Evolutionary conservation across 2,329 filamentous ascomycete genomes (phyloP).

Genomic region (Cordyceps militaris): DNA sequence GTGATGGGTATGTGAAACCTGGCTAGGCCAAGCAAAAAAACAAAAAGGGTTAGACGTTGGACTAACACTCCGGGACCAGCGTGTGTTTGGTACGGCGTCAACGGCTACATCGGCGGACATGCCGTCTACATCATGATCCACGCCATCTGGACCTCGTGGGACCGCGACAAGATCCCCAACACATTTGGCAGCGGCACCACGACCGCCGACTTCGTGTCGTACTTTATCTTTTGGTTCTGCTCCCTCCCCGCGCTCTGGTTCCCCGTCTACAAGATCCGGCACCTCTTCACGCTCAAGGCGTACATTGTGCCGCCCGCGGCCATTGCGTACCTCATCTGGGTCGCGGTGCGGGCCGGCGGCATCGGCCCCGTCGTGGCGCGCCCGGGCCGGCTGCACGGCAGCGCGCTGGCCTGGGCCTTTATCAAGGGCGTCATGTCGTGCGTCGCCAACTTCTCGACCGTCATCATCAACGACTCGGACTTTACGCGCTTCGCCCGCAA

Average conservation of each 20-base stretch:
- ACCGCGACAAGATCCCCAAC: conserved; percentile 50
- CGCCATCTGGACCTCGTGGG: conserved; percentile 69
- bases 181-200: conserved; percentile 47
- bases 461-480: conserved; percentile 78
- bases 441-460: conserved; percentile 83
- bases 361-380: conserved; percentile 77
- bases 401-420: conserved; percentile 70
- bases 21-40: no score
- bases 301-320: conserved; percentile 76
- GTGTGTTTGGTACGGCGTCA: conserved; percentile 83
- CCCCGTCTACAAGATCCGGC: conserved; percentile 79
- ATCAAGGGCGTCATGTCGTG: conserved; percentile 81
- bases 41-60: not conserved
- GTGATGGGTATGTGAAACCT: conserved; percentile 52
- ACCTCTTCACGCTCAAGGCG: conserved; percentile 86
- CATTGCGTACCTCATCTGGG: conserved; percentile 82
- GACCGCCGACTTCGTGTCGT: conserved; percentile 70
- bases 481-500: conserved; percentile 77
- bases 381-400: conserved; percentile 54
- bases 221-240: conserved; percentile 79
- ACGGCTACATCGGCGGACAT: conserved; percentile 74
- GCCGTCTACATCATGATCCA: conserved; percentile 87
- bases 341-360: conserved; percentile 71
- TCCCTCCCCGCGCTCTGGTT: conserved; percentile 84
- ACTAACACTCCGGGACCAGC: conserved; percentile 33